Evolutionary conservation across 345 rosid genomes (phyloP), one percentile per base, ranked within the genome.

Genomic region (Rhizophora mangle): DNA sequence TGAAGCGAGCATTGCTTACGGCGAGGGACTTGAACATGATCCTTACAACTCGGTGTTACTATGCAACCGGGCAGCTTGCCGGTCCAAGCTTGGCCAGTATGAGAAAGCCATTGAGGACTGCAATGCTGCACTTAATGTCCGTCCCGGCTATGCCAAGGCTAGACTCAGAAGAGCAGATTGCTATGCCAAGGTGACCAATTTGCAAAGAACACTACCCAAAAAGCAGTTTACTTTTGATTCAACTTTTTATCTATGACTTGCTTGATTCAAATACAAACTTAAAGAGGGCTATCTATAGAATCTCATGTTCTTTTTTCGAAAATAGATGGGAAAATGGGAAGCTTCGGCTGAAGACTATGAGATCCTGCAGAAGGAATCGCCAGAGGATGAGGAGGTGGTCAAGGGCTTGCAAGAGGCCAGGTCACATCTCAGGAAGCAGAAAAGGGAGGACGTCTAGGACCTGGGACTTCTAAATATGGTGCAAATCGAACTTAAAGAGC

Each of bases 161-260:
- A 84, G 96, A 53, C 85, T 95, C 36, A 80, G 99, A 75, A 83
- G 97, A 81, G 99, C 96, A 0, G 87, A 90, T 73, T 95, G 96
- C 76, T 60, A 83, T 62, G 80, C 86, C 60, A 95, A 88, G 97
- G 37, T 34, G 8, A 53, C 9, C 37, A 34, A 34, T 34, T 34
- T 34, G 1, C 37, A 34, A 34, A 34, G 37, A 34, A 8, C 8
- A 8, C 37, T 8, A 8, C 37, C 37, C 37, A 34, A 34, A 34
- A 8, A 34, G 37, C 37, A 34, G 9, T 34, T 1, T 34, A 34
- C 37, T 7, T 34, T 34, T 34, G 9, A 34, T 34, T 34, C 37
- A 7, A 34, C 37, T 6, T 34, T 34, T 8, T 34, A 32, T 32
- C 36, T 32, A 5, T 8, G 37, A 34, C 37, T 34, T 34, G 37